phyloP scores from a whole-genome alignment of 176 grass and related monocot genomes.

The Olyra latifolia region DNA sequence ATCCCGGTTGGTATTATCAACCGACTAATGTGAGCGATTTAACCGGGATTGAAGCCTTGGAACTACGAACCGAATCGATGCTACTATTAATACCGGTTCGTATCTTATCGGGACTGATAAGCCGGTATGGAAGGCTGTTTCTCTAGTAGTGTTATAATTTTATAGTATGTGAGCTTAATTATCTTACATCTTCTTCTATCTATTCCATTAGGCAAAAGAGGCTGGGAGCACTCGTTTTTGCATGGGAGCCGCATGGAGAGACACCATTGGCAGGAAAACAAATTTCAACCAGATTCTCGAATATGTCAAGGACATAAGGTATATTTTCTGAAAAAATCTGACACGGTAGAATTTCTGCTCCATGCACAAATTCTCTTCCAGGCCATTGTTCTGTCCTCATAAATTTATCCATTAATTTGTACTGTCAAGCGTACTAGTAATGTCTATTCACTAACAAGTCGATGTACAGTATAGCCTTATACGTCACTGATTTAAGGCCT shows the following conservation, averaged over 20 bases:
- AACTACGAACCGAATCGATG: too few species aligned
- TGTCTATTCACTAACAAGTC: not conserved
- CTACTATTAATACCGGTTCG: too few species aligned
- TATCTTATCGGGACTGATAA: too few species aligned
- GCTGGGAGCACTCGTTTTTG: conserved; percentile 95
- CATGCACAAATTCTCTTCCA: conserved; percentile 6
- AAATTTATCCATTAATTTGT: not conserved
- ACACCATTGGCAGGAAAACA: conserved; percentile 92
- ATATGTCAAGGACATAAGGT: conserved; percentile 99
- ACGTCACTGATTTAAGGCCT: conserved; percentile 4
- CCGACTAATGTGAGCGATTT: too few species aligned
- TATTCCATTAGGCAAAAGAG: conserved; percentile 82
- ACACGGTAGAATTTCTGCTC: not conserved
- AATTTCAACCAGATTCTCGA: conserved; percentile 98
- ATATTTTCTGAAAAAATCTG: conserved; percentile 18
- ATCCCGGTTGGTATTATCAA: too few species aligned
- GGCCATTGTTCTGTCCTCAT: not conserved
- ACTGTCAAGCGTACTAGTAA: not conserved
- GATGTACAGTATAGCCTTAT: not conserved
- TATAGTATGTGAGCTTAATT: too few species aligned
- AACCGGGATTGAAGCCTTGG: too few species aligned
- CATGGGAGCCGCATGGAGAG: conserved; percentile 99
- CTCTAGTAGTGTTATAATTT: too few species aligned
- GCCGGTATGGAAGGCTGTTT: too few species aligned
- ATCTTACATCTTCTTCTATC: conserved; percentile 4